phyloP scores from a whole-genome alignment of 208 protist species.

The Wallacemonas rigidus region DNA sequence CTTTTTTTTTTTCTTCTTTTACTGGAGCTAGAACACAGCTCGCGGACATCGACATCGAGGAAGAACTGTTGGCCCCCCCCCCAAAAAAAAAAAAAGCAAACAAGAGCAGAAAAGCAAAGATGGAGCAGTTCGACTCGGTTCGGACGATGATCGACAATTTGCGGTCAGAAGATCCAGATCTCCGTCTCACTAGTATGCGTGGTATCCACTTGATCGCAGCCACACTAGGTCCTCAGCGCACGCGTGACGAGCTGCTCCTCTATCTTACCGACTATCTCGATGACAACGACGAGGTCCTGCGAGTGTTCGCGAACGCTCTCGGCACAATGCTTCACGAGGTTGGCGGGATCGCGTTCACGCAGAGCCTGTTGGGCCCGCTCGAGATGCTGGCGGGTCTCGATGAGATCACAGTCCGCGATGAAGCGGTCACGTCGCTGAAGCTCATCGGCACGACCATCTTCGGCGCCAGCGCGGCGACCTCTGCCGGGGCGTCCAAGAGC shows the following conservation, averaged over 20 bases:
- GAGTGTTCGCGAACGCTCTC: slow-evolving; percentile 97
- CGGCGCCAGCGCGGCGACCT: slow-evolving; percentile 22
- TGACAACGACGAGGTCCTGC: slow-evolving; percentile 99
- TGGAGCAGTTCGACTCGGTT: slow-evolving; percentile 95
- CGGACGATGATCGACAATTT: slow-evolving; percentile 96
- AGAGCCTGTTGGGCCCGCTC: slow-evolving; percentile 93
- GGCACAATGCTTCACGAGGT: slow-evolving; percentile 97
- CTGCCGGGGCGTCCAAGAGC: slow-evolving; percentile 12
- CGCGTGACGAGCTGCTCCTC: slow-evolving; percentile 96
- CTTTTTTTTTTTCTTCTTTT: too few species aligned
- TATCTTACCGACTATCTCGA: slow-evolving; percentile 98
- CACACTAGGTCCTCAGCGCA: slow-evolving; percentile 96
- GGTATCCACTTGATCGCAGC: slow-evolving; percentile 96
- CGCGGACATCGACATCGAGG: too few species aligned
- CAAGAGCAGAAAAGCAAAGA: slow-evolving; percentile 10
- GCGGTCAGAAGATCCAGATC: slow-evolving; percentile 95
- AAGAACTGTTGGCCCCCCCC: too few species aligned
- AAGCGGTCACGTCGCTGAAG: slow-evolving; percentile 87
- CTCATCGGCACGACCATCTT: slow-evolving; percentile 78
- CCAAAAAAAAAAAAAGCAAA: slow-evolving; percentile 19
- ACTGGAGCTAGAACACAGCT: too few species aligned
- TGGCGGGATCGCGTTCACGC: slow-evolving; percentile 92
- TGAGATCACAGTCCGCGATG: slow-evolving; percentile 97
- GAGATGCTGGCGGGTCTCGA: slow-evolving; percentile 97
- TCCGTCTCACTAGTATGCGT: slow-evolving; percentile 96